Base-by-base conservation (phyloP, 1,139 yeast genomes). In the Candida pseudoviswanathii region DNA sequence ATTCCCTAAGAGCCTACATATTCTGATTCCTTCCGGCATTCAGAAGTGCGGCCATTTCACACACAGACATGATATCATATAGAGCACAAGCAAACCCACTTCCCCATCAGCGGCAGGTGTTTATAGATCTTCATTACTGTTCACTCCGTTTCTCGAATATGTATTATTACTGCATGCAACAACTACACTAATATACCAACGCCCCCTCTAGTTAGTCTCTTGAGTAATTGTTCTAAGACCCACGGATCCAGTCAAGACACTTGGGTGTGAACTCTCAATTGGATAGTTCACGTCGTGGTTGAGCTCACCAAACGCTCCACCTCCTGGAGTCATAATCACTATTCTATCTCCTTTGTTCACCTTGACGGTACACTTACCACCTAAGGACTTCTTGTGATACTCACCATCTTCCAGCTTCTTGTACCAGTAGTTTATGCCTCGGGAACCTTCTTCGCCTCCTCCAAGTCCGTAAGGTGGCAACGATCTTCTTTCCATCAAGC, bases 401-500 rank as follows among this genome's bases (percentile, higher is more conserved):
- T 58, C 58, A 5, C 58, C 58, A 5, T 58, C 51, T 4, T 63
- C 63, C 10, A 59, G 55, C 34, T 61, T 63, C 39, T 67, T 61
- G 46, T 58, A 58, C 80, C 80, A 76, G 40, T 59, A 59, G 54
- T 76, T 76, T 45, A 58, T 57, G 2, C 81, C 81, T 54, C 80
- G 60, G 8, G 57, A 52, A 1, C 78, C 81, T 47, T 67, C 67
- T 11, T 53, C 60, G 16, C 81, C 81, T 2, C 80, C 80, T 41
- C 68, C 59, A 48, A 76, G 63, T 3, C 81, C 81, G 59, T 69
- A 74, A 3, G 81, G 81, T 3, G 81, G 68, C 45, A 74, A 58
- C 1, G 78, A 58, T 59, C 81, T 62, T 59, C 81, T 63, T 55
- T 75, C 80, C 73, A 75, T 75, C 41, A 76, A 65, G 54, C 77